phyloP scores from a whole-genome alignment of 441 rosid genomes.

The Francoa sonchifolia region DNA sequence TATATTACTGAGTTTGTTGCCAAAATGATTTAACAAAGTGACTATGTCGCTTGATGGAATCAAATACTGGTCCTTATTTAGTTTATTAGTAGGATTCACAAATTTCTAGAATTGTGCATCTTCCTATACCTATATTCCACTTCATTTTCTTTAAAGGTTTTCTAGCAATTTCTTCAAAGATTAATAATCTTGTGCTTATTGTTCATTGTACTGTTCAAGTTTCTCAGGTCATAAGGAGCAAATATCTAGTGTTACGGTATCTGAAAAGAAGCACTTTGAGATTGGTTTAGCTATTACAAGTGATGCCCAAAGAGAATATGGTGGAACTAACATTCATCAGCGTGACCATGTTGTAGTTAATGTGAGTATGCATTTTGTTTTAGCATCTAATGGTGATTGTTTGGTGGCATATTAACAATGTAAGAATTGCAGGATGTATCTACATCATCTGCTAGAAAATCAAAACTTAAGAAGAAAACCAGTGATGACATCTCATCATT shows the following conservation, averaged over 20 bases:
- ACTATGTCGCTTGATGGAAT: too few species aligned
- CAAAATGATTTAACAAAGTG: too few species aligned
- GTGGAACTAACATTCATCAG: slow-evolving; percentile 27
- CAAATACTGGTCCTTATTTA: too few species aligned
- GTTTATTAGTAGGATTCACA: too few species aligned
- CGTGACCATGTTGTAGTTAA: slow-evolving; percentile 23
- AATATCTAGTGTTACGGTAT: slow-evolving; percentile 26
- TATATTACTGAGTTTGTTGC: too few species aligned
- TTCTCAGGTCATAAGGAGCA: slow-evolving; percentile 66
- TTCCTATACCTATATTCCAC: too few species aligned
- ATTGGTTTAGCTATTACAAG: slow-evolving; percentile 20
- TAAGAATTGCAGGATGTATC: slow-evolving; percentile 50
- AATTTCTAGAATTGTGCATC: too few species aligned
- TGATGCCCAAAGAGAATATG: slow-evolving; percentile 34
- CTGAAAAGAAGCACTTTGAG: slow-evolving; percentile 36
- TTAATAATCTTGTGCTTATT: slow-evolving; percentile 33
- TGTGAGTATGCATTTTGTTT: slow-evolving; percentile 29
- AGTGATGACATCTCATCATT: slow-evolving; percentile 24
- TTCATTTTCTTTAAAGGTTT: too few species aligned
- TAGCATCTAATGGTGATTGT: slow-evolving; percentile 13
- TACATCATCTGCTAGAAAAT: slow-evolving; percentile 43
- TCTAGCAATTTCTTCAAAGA: slow-evolving; percentile 9
- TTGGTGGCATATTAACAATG: slow-evolving; percentile 14
- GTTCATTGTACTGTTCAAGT: slow-evolving; percentile 57
- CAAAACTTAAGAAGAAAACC: slow-evolving; percentile 64